Evolutionary conservation across 2,329 filamentous ascomycete species (phyloP).

Genomic region (Cucurbitaria berberidis): DNA sequence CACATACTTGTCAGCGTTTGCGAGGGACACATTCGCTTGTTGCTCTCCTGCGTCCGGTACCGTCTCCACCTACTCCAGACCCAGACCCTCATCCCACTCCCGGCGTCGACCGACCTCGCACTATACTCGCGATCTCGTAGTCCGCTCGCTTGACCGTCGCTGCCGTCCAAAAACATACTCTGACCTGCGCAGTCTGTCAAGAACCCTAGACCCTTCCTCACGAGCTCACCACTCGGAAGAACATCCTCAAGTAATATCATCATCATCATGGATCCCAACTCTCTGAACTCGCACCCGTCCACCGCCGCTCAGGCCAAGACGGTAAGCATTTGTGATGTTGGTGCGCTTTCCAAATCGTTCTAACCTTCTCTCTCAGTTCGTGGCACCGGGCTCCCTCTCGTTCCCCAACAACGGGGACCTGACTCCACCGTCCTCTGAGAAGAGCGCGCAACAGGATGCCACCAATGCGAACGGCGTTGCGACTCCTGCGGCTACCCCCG

Average conservation of each 20-base stretch:
- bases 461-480: conserved; percentile 70
- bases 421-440: conserved; percentile 77
- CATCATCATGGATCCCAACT: conserved; percentile 71
- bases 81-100: conserved; percentile 13
- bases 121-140: conserved; percentile 38
- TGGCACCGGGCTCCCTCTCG: conserved; percentile 87
- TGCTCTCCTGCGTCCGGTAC: conserved; percentile 80
- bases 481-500: conserved; percentile 92
- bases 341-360: conserved; percentile 15
- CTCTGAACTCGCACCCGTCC: conserved; percentile 87
- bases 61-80: conserved; percentile 36
- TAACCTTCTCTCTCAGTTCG: conserved; percentile 59
- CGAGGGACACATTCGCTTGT: conserved; percentile 98
- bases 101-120: conserved; percentile 44
- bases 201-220: conserved; percentile 32
- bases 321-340: conserved; percentile 42
- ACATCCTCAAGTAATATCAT: conserved; percentile 48
- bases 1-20: conserved; percentile 55
- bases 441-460: conserved; percentile 63
- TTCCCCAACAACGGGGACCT: conserved; percentile 84
- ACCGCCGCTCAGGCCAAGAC: conserved; percentile 93
- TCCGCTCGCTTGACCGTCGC: conserved; percentile 35
- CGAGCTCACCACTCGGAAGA: conserved; percentile 35
- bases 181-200: conserved; percentile 47
- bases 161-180: conserved; percentile 35